Conservation (phyloP, 441 rosid species). For the Populus trichocarpa region DNA sequence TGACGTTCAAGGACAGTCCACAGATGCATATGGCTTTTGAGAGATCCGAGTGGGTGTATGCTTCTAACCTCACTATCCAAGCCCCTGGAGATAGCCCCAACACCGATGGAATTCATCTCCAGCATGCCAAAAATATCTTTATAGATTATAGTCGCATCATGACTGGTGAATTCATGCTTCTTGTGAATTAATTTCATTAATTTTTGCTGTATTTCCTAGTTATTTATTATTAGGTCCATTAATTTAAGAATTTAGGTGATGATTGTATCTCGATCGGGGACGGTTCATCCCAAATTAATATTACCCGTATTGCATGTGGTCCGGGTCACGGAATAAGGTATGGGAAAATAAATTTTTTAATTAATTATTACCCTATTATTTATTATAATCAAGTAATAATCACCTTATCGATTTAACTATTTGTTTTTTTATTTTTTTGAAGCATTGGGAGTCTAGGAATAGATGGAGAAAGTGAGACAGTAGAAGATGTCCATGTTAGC, state of each 20-base stretch:
- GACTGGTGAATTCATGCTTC: conserved; percentile 10
- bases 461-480: conserved; percentile 24
- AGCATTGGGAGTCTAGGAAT: conserved; percentile 48
- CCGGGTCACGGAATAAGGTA: conserved; percentile 48
- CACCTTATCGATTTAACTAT: background rate
- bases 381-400: background rate
- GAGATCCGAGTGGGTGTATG: conserved; percentile 20
- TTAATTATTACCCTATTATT: background rate
- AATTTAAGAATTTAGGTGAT: conserved; percentile 18
- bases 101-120: conserved; percentile 35
- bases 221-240: background rate
- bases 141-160: background rate
- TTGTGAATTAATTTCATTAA: background rate
- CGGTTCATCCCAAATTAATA: conserved; percentile 17
- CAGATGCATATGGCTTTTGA: conserved; percentile 40
- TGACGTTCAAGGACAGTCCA: conserved; percentile 39
- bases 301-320: conserved; percentile 17
- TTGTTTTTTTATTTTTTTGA: background rate
- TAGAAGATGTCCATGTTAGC: conserved; percentile 30
- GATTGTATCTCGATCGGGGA: conserved; percentile 32
- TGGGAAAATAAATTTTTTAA: background rate
- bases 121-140: conserved; percentile 9
- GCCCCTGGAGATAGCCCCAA: conserved; percentile 31
- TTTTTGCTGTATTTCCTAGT: background rate
- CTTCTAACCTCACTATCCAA: conserved; percentile 25